Evolutionary conservation across 768 basidiomycete species (phyloP).

Genomic region (Trametes elegans): DNA sequence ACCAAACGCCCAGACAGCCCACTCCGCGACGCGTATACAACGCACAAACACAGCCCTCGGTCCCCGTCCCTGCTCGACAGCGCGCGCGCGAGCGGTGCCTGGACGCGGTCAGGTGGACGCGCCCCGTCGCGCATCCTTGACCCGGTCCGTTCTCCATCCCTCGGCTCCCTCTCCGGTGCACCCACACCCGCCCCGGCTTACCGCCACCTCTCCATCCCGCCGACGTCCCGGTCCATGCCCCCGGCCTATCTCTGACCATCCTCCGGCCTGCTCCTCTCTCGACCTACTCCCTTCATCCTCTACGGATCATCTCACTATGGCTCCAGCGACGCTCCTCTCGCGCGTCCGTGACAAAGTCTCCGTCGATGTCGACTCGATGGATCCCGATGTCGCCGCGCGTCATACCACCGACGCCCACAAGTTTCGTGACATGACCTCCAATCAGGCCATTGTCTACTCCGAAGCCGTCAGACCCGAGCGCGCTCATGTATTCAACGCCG

Average conservation of each 20-base stretch:
- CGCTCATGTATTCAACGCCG: constrained; percentile 31
- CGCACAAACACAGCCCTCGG: no score
- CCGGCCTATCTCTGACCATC: background rate
- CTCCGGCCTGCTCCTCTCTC: background rate
- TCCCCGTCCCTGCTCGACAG: no score
- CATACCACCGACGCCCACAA: constrained; percentile 27
- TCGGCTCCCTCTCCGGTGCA: background rate
- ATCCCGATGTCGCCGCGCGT: constrained; percentile 37
- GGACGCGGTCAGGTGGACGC: background rate
- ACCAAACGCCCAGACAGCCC: no score
- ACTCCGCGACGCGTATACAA: no score
- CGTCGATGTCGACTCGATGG: constrained; percentile 52
- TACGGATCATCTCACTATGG: background rate
- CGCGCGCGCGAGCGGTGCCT: background rate
- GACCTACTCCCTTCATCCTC: background rate
- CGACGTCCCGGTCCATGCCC: background rate
- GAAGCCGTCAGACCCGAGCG: constrained; percentile 36
- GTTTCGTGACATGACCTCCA: constrained; percentile 51
- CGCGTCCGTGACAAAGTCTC: constrained; percentile 35
- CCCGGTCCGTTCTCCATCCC: background rate
- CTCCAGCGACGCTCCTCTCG: constrained; percentile 34
- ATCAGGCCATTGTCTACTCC: constrained; percentile 43
- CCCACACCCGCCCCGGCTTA: background rate
- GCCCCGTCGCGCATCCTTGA: background rate
- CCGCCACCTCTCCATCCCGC: background rate